phyloP scores from a whole-genome alignment of 2,329 filamentous ascomycete genomes.

The Sphaerulina vaccinii region DNA sequence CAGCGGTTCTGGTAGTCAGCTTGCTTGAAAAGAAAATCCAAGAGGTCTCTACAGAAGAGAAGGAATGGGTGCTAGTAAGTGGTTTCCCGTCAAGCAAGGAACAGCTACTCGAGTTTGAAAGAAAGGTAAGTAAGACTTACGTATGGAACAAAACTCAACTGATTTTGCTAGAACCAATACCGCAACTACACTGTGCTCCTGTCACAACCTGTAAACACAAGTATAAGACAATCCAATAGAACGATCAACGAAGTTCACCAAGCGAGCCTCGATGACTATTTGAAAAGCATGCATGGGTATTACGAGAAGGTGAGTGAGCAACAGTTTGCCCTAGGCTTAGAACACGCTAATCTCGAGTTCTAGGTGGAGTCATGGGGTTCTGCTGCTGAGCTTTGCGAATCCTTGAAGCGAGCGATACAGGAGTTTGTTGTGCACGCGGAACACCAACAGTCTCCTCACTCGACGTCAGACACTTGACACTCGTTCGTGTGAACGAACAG shows the following conservation, averaged over 20 bases:
- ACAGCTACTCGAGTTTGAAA: conserved; percentile 7
- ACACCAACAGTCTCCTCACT: conserved; percentile 7
- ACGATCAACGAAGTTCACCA: conserved; percentile 7
- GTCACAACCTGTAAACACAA: conserved; percentile 5
- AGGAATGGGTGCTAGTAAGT: conserved; percentile 7
- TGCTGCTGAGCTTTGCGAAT: conserved; percentile 6
- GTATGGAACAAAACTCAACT: conserved; percentile 4
- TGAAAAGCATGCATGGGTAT: conserved; percentile 7
- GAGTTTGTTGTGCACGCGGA: conserved; percentile 6
- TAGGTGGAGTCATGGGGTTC: conserved; percentile 4
- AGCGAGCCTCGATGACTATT: conserved; percentile 5
- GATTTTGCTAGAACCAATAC: conserved; percentile 3
- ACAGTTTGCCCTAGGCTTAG: conserved; percentile 7
- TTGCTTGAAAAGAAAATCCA: conserved; percentile 7
- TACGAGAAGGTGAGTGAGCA: conserved; percentile 4
- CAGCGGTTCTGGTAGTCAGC: conserved; percentile 4
- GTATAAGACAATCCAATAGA: conserved; percentile 1
- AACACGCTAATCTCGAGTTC: conserved; percentile 5
- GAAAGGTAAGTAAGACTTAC: conserved; percentile 6
- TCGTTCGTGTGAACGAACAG: conserved; percentile 4
- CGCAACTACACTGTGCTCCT: conserved; percentile 5
- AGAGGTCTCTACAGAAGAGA: conserved; percentile 6
- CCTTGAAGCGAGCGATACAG: conserved; percentile 6
- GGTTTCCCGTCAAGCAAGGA: conserved; percentile 6
- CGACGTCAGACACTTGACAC: conserved; percentile 4